These are phyloP conservation scores for Pseudonitzschia delicatissima DNA, from an alignment of 108 stramenopile genomes.

Conservation along the genomic window DNA sequence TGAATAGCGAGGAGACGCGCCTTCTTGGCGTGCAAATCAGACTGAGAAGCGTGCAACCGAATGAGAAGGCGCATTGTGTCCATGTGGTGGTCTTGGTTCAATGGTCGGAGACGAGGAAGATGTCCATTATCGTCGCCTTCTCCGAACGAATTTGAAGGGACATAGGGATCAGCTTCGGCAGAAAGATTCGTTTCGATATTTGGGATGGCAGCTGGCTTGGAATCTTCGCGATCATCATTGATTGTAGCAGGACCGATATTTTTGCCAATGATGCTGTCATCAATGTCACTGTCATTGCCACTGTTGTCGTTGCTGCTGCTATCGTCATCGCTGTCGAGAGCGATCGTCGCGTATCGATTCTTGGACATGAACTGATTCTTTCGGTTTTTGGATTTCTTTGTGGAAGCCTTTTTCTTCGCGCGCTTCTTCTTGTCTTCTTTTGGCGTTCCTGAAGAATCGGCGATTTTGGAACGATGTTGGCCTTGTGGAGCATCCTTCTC, in stretches of 20 bases:
- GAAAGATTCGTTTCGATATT: not conserved
- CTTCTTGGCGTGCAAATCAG: conserved; percentile 22
- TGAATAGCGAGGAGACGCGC: not conserved
- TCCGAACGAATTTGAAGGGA: too few species aligned
- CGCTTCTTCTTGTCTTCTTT: not conserved
- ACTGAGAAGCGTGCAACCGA: conserved; percentile 12
- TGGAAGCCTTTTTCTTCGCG: not conserved
- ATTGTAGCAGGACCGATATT: not conserved
- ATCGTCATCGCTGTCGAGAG: not conserved
- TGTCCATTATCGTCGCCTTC: too few species aligned
- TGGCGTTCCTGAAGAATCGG: too few species aligned
- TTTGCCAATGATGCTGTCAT: not conserved
- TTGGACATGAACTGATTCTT: not conserved
- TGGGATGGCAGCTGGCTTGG: too few species aligned
- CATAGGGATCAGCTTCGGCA: not conserved
- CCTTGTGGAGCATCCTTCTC: not conserved
- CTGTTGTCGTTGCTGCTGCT: not conserved
- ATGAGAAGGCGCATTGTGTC: conserved; percentile 14
- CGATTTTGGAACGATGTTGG: not conserved
- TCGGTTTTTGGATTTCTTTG: not conserved
- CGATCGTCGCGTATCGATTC: conserved; percentile 6
- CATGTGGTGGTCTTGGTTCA: not conserved
- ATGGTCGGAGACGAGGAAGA: not conserved
- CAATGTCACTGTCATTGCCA: not conserved
- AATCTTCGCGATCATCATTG: not conserved